Percentiles rank a stretch among this genome's conserved stretches.
Conservation (phyloP, 495 filamentous ascomycete genomes). For the Aspergillus campestris region DNA sequence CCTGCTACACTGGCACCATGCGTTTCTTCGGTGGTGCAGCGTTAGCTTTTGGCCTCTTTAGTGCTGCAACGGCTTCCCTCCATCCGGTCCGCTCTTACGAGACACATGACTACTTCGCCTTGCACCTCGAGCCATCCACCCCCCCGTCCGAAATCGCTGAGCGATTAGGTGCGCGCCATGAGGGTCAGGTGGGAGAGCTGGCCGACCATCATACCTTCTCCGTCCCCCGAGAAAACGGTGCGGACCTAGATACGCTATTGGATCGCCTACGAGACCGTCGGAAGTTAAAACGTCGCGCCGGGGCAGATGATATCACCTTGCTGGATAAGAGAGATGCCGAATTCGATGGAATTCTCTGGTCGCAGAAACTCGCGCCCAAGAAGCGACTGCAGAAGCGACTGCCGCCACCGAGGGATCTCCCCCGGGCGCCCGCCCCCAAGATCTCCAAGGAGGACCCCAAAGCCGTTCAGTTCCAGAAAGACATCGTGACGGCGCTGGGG, state of each 20-base stretch:
- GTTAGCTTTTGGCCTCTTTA: constrained; percentile 26
- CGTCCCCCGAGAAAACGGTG: constrained; percentile 41
- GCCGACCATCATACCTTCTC: constrained; percentile 80
- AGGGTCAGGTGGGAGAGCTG: constrained; percentile 76
- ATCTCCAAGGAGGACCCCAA: constrained; percentile 27
- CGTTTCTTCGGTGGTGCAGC: constrained; percentile 32
- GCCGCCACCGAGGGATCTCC: constrained; percentile 35
- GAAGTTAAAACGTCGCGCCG: constrained; percentile 47
- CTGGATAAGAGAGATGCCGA: constrained; percentile 42
- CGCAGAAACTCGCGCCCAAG: constrained; percentile 71
- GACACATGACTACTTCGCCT: constrained; percentile 80
- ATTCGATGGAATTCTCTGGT: constrained; percentile 67
- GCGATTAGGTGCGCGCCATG: constrained; percentile 67
- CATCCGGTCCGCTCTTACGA: constrained; percentile 54
- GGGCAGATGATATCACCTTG: constrained; percentile 14
- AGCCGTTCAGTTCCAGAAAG: constrained; percentile 47
- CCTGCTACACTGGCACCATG: constrained; percentile 19
- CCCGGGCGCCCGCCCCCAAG: constrained; percentile 2
- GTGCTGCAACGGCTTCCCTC: constrained; percentile 33
- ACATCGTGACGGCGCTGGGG: constrained; percentile 53
- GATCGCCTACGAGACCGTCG: constrained; percentile 49
- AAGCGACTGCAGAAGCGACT: constrained; percentile 68
- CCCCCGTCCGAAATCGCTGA: constrained; percentile 65
- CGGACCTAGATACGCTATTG: constrained; percentile 52
- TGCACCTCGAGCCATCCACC: constrained; percentile 61